These are phyloP conservation scores for Leptodontidium sp. DNA, from an alignment of 2,329 filamentous ascomycete genomes.

Conservation along the genomic window DNA sequence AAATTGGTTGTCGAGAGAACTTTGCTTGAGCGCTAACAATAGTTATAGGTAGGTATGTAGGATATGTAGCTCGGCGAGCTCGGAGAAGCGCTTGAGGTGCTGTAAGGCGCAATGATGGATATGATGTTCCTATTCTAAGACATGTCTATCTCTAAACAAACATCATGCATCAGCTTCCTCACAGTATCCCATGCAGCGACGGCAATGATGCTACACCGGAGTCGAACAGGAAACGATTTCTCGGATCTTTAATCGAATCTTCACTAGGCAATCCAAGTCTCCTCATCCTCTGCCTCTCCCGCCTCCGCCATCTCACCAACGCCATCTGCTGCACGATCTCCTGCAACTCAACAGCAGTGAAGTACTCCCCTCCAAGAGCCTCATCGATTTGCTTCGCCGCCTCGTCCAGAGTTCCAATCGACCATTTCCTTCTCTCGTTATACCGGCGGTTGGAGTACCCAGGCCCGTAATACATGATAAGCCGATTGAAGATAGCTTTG, in stretches of 20 bases:
- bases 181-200: too few species aligned
- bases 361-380: slow-evolving; percentile 35
- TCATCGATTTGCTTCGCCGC: slow-evolving; percentile 33
- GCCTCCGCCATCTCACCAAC: neutral
- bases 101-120: too few species aligned
- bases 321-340: neutral
- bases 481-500: slow-evolving; percentile 40
- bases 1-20: too few species aligned
- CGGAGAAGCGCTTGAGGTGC: too few species aligned
- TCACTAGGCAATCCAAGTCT: neutral
- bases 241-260: slow-evolving; percentile 1
- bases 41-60: too few species aligned
- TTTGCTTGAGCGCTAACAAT: too few species aligned
- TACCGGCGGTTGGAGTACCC: slow-evolving; percentile 34
- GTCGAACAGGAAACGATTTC: neutral
- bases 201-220: too few species aligned
- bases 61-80: too few species aligned
- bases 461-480: slow-evolving; percentile 42
- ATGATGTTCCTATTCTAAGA: too few species aligned
- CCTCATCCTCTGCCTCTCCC: neutral
- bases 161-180: too few species aligned
- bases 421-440: slow-evolving; percentile 33
- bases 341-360: slow-evolving; percentile 21
- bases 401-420: slow-evolving; percentile 28
- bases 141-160: too few species aligned